A percentile compares a stretch with the other conserved stretches of the same genome.
Evolutionary conservation across 2,329 filamentous ascomycete species (phyloP).

Genomic region (Tolypocladium tropicale): DNA sequence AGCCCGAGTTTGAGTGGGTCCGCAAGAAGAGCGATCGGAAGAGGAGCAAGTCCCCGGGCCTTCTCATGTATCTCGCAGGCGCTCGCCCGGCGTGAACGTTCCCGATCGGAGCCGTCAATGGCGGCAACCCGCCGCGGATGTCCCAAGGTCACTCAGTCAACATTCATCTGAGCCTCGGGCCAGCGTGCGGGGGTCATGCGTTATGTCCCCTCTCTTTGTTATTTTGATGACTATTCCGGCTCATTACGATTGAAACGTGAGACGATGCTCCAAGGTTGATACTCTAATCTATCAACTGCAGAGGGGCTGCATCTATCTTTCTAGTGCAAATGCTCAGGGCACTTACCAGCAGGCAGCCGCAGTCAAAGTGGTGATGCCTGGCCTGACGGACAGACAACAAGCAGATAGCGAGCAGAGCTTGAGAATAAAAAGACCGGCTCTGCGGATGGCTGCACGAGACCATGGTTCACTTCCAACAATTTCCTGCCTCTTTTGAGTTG

Average conservation of each 20-base stretch:
- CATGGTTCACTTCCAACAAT: no score
- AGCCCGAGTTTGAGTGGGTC: conserved; percentile 43
- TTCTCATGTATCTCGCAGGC: conserved; percentile 49
- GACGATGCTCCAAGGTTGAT: no score
- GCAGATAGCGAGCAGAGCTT: no score
- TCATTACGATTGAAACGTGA: no score
- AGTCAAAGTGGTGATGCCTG: no score
- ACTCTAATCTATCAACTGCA: no score
- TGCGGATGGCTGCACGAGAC: no score
- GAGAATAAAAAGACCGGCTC: no score
- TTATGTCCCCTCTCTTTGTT: background rate
- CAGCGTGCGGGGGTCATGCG: background rate
- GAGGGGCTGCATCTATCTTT: no score
- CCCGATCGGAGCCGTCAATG: background rate
- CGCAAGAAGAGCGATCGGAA: conserved; percentile 44
- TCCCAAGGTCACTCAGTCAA: background rate
- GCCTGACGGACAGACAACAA: no score
- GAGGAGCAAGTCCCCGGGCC: conserved; percentile 44
- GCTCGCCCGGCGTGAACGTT: conserved; percentile 27
- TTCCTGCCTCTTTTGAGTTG: background rate
- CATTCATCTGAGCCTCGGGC: background rate
- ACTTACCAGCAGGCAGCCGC: no score
- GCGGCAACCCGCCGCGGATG: background rate
- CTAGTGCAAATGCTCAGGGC: no score
- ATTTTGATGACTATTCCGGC: background rate